Evolutionary conservation across 495 filamentous ascomycete genomes (phyloP), one percentile per base, ranked within the genome.

Genomic region (Staphylotrichum tortipilum): DNA sequence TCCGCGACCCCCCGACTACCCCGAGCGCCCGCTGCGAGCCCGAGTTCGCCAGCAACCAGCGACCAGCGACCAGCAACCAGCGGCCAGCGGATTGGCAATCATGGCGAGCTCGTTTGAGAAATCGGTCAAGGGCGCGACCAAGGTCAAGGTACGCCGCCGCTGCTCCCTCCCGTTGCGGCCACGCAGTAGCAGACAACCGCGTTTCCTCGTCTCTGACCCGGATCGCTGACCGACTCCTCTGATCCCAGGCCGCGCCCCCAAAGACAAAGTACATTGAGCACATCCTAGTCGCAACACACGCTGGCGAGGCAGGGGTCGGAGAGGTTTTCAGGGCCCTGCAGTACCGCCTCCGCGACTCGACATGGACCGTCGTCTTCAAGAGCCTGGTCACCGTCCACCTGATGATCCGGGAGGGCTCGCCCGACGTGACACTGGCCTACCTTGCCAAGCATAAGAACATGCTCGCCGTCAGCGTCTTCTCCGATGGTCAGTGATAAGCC

Each of bases 231-330:
- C 33, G 23, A 33, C 38, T 18, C 19, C 41, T 36, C 39, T 31
- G 15, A n/a, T 14, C 10, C 36, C 44, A 95, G 86, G 85, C 89
- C 68, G 92, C 94, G 44, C 85, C 92, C 51, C 92, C 92, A 19
- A 99, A 99, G 74, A 91, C 94, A 41, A 99, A 99, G 74, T 98
- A 99, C 73, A 90, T 99, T 71, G 94, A 99, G 66, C 88, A 95
- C 61, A 95, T 99, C 63, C 78, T 99, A 17, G 78, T 94, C 57
- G 94, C 92, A 52, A 99, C 92, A 28, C 89, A 96, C 68, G 81
- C 88, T 4, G 92, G 92, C 53, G 92, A 99, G 64, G 86, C 88
- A 14, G 92, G 94, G 49, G 89, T 99, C 40, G 94, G 84, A 36
- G 92, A 99, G 68, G 86, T 99, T 38, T 97, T 99, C 61, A 80